phyloP scores from a whole-genome alignment of 2,329 filamentous ascomycete species.

The Hymenoscyphus linearis region DNA sequence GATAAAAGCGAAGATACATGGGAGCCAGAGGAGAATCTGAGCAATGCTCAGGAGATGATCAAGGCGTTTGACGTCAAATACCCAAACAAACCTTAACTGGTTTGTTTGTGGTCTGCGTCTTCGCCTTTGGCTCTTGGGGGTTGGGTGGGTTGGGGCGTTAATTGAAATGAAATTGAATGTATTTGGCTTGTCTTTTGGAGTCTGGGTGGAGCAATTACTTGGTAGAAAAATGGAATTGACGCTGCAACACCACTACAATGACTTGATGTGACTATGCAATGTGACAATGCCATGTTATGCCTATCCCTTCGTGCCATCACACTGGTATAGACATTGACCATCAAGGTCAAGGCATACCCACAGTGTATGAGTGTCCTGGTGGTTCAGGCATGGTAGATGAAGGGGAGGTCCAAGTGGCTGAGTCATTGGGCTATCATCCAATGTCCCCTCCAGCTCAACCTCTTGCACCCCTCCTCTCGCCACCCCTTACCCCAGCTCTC shows the following conservation, averaged over 20 bases:
- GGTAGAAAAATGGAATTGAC: neutral
- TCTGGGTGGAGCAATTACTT: neutral
- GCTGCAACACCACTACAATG: neutral
- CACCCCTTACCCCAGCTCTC: neutral
- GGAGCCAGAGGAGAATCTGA: conserved; percentile 16
- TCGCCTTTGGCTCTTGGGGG: neutral
- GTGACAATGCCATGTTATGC: neutral
- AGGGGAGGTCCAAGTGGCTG: neutral
- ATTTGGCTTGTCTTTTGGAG: neutral
- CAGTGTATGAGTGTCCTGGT: neutral
- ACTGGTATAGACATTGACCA: neutral
- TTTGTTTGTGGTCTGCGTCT: neutral
- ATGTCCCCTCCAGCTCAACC: neutral
- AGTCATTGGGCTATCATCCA: neutral
- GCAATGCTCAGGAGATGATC: conserved; percentile 10
- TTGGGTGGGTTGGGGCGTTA: neutral
- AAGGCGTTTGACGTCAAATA: conserved; percentile 6
- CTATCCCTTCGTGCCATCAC: neutral
- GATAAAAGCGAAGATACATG: conserved; percentile 10
- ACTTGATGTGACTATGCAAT: neutral
- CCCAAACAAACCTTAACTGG: conserved; percentile 6
- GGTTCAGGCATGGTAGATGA: neutral
- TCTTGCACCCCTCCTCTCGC: neutral
- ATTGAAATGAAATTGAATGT: neutral
- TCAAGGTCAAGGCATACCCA: neutral